Evolutionary conservation across 2,329 filamentous ascomycete species (phyloP).

Genomic region (Diaporthe amygdali): DNA sequence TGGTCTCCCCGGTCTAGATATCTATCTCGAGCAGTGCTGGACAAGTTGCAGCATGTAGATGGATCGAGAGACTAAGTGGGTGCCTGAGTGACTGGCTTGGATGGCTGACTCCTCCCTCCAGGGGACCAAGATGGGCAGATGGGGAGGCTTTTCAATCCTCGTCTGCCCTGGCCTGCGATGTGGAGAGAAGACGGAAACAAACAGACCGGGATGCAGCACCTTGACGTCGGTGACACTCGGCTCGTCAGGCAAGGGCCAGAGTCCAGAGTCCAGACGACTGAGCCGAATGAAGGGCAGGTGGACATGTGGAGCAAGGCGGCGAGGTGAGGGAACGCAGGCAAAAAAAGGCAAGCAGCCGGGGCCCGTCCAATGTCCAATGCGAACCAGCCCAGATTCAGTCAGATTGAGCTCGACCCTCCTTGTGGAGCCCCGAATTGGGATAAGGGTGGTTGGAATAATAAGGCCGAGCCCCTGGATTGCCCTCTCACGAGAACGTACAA

Average conservation of each 20-base stretch:
- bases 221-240: constrained; percentile 21
- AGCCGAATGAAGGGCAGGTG: constrained; percentile 1
- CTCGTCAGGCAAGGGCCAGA: constrained; percentile 2
- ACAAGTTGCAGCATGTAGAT: neutral
- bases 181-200: constrained; percentile 11
- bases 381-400: constrained; percentile 5
- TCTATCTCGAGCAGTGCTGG: neutral
- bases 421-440: constrained; percentile 23
- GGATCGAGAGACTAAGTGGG: neutral
- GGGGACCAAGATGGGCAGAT: constrained; percentile 12
- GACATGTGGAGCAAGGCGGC: constrained; percentile 18
- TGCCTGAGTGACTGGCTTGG: neutral
- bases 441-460: constrained; percentile 23
- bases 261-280: constrained; percentile 11
- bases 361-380: neutral
- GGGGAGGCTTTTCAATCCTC: constrained; percentile 20
- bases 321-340: no score
- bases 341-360: neutral
- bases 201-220: constrained; percentile 9
- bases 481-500: neutral
- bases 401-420: constrained; percentile 13
- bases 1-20: neutral
- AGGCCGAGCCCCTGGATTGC: constrained; percentile 22
- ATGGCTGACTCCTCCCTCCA: neutral
- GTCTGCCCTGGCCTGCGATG: neutral